These are phyloP conservation scores for Lachnellula suecica DNA, from an alignment of 2,329 filamentous ascomycete species.

Conservation along the genomic window DNA sequence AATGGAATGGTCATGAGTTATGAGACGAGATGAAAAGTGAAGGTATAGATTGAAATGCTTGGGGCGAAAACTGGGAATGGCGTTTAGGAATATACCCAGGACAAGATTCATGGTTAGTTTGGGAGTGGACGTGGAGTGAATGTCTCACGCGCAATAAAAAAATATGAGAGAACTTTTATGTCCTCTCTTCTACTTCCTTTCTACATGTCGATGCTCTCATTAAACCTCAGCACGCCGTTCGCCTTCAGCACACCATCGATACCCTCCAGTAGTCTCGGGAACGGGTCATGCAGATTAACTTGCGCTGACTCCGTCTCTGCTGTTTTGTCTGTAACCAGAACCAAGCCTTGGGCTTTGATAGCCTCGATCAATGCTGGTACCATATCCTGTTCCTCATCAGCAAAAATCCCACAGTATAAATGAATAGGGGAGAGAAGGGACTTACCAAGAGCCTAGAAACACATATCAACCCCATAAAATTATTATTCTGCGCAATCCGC, in stretches of 20 bases:
- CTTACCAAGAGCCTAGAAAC: conserved; percentile 81
- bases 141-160: no score
- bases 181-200: background rate
- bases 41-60: background rate
- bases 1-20: no score
- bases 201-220: conserved; percentile 80
- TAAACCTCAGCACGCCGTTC: conserved; percentile 88
- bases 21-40: conserved; percentile 36
- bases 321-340: conserved; percentile 86
- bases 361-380: conserved; percentile 89
- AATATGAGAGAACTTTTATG: no score
- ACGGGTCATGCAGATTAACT: conserved; percentile 44
- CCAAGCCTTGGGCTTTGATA: conserved; percentile 91
- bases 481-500: conserved; percentile 89
- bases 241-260: conserved; percentile 84
- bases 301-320: conserved; percentile 38
- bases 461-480: conserved; percentile 96
- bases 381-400: conserved; percentile 66
- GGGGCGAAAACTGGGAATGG: background rate
- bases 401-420: background rate
- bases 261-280: conserved; percentile 68
- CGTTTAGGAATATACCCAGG: background rate
- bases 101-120: no score
- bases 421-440: conserved; percentile 21
- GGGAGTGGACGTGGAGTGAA: no score